phyloP scores from a whole-genome alignment of 495 filamentous ascomycete species.

The Friedmanniomyces endolithicus region DNA sequence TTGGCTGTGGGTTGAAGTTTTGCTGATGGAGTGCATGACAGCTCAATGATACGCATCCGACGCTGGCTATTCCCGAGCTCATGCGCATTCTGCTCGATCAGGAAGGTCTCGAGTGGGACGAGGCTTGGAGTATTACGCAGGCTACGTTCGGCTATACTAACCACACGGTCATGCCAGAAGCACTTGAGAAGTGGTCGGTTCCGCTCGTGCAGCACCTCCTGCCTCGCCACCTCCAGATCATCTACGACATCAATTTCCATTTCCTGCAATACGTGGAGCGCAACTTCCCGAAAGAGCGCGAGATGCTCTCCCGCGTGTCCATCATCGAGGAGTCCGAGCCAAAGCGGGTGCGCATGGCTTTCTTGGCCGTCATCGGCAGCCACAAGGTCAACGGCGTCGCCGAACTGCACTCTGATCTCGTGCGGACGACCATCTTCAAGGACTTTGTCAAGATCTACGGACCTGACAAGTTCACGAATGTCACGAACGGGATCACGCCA shows the following conservation, averaged over 20 bases:
- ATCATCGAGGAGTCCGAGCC: slow-evolving; percentile 95
- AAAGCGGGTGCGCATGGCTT: slow-evolving; percentile 98
- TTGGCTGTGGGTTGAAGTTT: too few relatives aligned
- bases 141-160: slow-evolving; percentile 91
- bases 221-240: slow-evolving; percentile 87
- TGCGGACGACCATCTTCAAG: slow-evolving; percentile 98
- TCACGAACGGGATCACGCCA: slow-evolving; percentile 95
- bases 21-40: too few relatives aligned
- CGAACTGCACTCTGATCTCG: slow-evolving; percentile 90
- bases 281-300: slow-evolving; percentile 77
- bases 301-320: slow-evolving; percentile 71
- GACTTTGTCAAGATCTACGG: slow-evolving; percentile 93
- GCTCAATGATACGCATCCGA: slow-evolving; percentile 95
- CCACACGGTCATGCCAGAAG: slow-evolving; percentile 93
- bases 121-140: slow-evolving; percentile 64
- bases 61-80: slow-evolving; percentile 87
- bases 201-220: slow-evolving; percentile 82
- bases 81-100: slow-evolving; percentile 83
- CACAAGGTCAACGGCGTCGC: slow-evolving; percentile 99
- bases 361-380: slow-evolving; percentile 85
- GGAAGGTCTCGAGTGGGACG: slow-evolving; percentile 86
- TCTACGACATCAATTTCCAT: slow-evolving; percentile 93
- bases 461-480: slow-evolving; percentile 93
- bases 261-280: slow-evolving; percentile 86
- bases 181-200: slow-evolving; percentile 97